Evolutionary conservation across 208 protist species (phyloP).

Genomic region (Leishmania major): DNA sequence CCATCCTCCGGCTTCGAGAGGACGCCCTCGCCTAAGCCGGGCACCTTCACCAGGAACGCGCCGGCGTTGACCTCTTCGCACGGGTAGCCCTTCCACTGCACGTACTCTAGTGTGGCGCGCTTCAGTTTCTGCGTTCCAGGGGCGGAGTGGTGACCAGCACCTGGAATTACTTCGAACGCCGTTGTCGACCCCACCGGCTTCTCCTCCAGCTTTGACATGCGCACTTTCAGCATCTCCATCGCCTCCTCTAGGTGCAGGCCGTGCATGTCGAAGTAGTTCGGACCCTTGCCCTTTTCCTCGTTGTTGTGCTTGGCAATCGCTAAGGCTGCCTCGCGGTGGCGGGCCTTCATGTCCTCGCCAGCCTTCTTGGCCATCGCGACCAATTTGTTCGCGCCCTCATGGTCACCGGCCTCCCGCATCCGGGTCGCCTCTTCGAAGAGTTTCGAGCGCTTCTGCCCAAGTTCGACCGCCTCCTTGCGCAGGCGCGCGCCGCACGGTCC

Average conservation of each 20-base stretch:
- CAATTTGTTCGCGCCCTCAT: conserved; percentile 31
- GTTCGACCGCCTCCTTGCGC: conserved; percentile 43
- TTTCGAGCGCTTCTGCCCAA: conserved; percentile 44
- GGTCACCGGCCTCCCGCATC: conserved; percentile 38
- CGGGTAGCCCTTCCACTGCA: conserved; percentile 37
- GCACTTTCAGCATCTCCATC: conserved; percentile 41
- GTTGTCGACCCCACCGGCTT: conserved; percentile 35
- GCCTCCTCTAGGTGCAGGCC: conserved; percentile 58
- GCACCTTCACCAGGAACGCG: conserved; percentile 39
- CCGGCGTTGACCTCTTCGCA: conserved; percentile 50
- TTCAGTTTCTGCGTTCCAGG: conserved; percentile 47
- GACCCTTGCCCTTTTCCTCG: conserved; percentile 54
- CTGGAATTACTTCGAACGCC: conserved; percentile 51
- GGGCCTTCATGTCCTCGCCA: conserved; percentile 37
- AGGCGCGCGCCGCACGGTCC: conserved; percentile 40
- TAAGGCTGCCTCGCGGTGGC: conserved; percentile 39
- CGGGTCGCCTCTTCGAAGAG: conserved; percentile 48
- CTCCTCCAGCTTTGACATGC: conserved; percentile 41
- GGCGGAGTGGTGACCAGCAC: conserved; percentile 63
- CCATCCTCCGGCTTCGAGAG: conserved; percentile 17
- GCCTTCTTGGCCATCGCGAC: conserved; percentile 41
- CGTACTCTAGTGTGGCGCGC: conserved; percentile 36
- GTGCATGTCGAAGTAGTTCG: conserved; percentile 64
- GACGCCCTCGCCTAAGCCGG: conserved; percentile 26
- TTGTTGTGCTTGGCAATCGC: conserved; percentile 61